These are phyloP conservation scores for Ustilago xerochloae DNA, from an alignment of 1,284 basidiomycete genomes.

Conservation along the genomic window DNA sequence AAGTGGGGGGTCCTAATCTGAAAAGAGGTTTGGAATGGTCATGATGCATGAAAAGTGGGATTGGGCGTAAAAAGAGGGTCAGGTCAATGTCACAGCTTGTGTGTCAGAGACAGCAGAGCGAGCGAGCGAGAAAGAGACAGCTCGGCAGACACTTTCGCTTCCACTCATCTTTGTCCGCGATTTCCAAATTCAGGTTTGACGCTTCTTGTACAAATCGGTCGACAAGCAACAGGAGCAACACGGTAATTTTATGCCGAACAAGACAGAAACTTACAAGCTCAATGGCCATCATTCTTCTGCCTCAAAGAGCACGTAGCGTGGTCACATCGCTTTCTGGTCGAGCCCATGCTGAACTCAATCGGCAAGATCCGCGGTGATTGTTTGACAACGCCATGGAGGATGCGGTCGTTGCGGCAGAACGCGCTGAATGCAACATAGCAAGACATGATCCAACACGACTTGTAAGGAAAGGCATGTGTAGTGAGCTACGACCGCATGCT, in stretches of 20 bases:
- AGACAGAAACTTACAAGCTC: background rate
- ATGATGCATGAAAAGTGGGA: no score
- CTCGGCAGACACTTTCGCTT: background rate
- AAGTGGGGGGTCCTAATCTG: background rate
- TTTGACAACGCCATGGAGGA: no score
- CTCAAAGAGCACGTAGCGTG: no score
- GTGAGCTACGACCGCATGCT: no score
- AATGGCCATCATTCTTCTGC: background rate
- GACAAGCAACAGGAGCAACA: background rate
- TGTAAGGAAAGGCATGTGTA: no score
- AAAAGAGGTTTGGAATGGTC: no score
- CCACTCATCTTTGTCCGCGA: background rate
- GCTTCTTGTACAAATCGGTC: background rate
- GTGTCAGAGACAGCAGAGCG: background rate
- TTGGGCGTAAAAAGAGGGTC: constrained; percentile 1
- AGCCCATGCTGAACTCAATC: no score
- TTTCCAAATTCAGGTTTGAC: background rate
- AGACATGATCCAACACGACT: no score
- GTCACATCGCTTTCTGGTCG: no score
- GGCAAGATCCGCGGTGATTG: no score
- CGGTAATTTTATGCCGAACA: background rate
- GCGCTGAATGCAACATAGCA: no score
- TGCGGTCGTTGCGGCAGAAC: no score
- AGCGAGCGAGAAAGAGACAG: background rate
- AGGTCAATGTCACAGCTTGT: background rate